Conservation (phyloP, 2,329 filamentous ascomycete genomes). For the Xylariaceae sp. region DNA sequence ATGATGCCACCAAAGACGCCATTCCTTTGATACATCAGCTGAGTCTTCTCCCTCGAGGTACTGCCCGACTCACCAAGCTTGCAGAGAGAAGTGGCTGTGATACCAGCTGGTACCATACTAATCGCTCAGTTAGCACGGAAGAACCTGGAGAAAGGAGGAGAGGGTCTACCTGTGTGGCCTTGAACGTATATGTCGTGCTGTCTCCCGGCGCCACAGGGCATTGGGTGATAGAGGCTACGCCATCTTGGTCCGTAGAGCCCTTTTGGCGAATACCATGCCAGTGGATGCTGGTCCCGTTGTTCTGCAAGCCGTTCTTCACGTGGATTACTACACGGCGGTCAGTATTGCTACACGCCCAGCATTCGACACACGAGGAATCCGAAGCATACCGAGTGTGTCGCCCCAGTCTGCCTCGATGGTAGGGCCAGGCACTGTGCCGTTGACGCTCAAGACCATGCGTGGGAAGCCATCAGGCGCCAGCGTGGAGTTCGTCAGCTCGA, state of each 20-base stretch:
- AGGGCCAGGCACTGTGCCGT: conserved; percentile 56
- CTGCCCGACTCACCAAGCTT: conserved; percentile 23
- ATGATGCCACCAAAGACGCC: conserved; percentile 47
- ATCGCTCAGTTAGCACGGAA: conserved; percentile 8
- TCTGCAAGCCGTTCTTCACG: conserved; percentile 46
- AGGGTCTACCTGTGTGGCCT: conserved; percentile 35
- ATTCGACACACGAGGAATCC: not conserved
- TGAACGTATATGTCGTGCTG: conserved; percentile 51
- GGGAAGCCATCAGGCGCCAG: conserved; percentile 42
- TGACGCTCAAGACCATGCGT: conserved; percentile 41
- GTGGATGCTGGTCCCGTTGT: conserved; percentile 56
- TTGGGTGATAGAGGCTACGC: conserved; percentile 45
- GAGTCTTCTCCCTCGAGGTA: not conserved
- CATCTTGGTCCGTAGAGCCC: conserved; percentile 49
- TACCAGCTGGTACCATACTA: conserved; percentile 54
- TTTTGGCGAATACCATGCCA: conserved; percentile 58
- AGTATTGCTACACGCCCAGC: conserved; percentile 8
- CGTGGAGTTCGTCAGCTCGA: conserved; percentile 37
- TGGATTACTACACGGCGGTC: conserved; percentile 38
- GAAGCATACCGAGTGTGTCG: conserved; percentile 21
- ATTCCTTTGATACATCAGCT: conserved; percentile 19
- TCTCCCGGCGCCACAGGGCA: conserved; percentile 47
- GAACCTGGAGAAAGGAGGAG: not conserved
- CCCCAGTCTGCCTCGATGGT: conserved; percentile 48
- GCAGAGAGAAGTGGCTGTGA: conserved; percentile 51